Conservation (phyloP, 2,329 filamentous ascomycete genomes). For the Penicillium corylophilum region DNA sequence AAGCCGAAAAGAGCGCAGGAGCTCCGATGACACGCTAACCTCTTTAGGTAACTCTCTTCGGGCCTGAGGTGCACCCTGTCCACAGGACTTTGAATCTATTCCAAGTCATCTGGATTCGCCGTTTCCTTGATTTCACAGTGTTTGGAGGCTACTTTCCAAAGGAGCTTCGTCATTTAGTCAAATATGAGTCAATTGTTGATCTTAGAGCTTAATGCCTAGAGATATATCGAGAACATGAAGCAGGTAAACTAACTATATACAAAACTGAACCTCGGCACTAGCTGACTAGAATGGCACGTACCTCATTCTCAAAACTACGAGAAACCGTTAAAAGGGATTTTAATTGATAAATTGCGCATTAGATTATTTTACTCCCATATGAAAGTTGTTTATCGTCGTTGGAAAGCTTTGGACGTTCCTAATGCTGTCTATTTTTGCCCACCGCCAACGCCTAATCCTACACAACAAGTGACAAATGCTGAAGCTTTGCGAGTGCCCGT, state of each 20-base stretch:
- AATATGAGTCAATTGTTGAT: not conserved
- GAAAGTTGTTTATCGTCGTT: not conserved
- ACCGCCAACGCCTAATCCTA: conserved; percentile 15
- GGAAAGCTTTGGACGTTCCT: not conserved
- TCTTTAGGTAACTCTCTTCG: conserved; percentile 12
- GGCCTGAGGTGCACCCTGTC: not conserved
- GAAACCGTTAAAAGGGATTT: too few relatives aligned
- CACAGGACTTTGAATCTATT: not conserved
- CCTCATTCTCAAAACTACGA: too few relatives aligned
- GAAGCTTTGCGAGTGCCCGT: conserved; percentile 6
- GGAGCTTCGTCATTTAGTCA: too few relatives aligned
- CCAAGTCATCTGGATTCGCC: not conserved
- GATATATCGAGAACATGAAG: not conserved
- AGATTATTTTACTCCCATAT: not conserved
- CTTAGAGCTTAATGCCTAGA: not conserved
- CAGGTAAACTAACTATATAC: too few relatives aligned
- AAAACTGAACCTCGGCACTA: too few relatives aligned
- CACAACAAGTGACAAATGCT: conserved; percentile 10
- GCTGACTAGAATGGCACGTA: too few relatives aligned
- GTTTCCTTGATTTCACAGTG: not conserved
- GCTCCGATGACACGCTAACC: conserved; percentile 20
- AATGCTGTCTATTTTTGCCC: conserved; percentile 15
- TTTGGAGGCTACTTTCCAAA: too few relatives aligned
- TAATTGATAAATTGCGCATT: not conserved
- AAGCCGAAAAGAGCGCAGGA: conserved; percentile 23